Percentiles rank a stretch among this genome's conserved stretches.
Evolutionary conservation across 2,329 filamentous ascomycete species (phyloP).

Genomic region (Fusarium bulbicola): DNA sequence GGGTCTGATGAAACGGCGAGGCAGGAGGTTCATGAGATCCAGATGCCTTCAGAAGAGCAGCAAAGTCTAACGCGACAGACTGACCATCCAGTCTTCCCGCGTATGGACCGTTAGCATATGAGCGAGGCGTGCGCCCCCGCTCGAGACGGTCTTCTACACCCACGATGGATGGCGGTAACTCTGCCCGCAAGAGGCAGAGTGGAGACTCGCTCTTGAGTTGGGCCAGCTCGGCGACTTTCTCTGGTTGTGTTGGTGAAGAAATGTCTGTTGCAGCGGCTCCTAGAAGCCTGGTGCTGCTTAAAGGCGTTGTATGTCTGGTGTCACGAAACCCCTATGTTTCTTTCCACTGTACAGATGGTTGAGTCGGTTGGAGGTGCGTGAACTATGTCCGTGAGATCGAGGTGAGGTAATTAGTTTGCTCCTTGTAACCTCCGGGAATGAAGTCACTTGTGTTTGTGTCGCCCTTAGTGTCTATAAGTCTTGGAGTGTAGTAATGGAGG

Average conservation of each 20-base stretch:
- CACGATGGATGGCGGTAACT: slow-evolving; percentile 47
- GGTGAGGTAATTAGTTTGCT: neutral
- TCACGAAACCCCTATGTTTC: neutral
- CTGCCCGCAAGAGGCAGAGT: slow-evolving; percentile 54
- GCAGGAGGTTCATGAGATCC: slow-evolving; percentile 76
- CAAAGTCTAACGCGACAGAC: slow-evolving; percentile 92
- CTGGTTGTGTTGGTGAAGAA: slow-evolving; percentile 11
- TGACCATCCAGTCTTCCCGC: slow-evolving; percentile 39
- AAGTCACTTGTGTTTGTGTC: slow-evolving; percentile 7
- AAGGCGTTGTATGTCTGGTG: slow-evolving; percentile 22
- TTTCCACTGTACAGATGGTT: slow-evolving; percentile 6
- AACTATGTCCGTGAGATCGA: neutral
- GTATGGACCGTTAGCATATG: slow-evolving; percentile 43
- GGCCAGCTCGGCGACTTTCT: slow-evolving; percentile 51
- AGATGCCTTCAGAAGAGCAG: slow-evolving; percentile 81
- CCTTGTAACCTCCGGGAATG: neutral
- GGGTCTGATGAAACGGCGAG: slow-evolving; percentile 50
- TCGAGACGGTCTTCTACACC: slow-evolving; percentile 42
- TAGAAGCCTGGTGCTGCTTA: slow-evolving; percentile 32
- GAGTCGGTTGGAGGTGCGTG: neutral
- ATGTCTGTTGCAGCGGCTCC: slow-evolving; percentile 26
- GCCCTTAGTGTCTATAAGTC: slow-evolving; percentile 10
- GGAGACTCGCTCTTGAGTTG: slow-evolving; percentile 54
- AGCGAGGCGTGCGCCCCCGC: slow-evolving; percentile 42
- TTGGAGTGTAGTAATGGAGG: slow-evolving; percentile 24